These are phyloP conservation scores for Apostasia shenzhenica DNA, from an alignment of 106 monocot genomes.

Conservation along the genomic window DNA sequence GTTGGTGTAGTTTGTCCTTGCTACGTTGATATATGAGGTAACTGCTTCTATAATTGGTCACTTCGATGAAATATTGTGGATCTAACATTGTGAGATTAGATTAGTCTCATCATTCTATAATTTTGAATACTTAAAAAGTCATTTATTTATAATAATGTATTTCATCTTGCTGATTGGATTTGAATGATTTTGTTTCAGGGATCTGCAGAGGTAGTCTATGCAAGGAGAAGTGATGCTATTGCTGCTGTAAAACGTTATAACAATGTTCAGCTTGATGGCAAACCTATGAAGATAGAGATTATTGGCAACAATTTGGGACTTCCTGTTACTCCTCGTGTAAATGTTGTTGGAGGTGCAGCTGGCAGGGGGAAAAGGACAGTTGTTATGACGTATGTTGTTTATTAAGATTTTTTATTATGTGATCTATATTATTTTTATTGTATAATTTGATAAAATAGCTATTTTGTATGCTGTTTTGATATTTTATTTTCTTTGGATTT, in stretches of 20 bases:
- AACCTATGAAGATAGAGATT: slow-evolving; percentile 93
- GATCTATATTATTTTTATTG: too few species aligned
- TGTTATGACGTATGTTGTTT: slow-evolving; percentile 61
- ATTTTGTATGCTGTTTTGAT: too few species aligned
- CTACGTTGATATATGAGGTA: too few species aligned
- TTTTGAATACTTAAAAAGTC: not conserved
- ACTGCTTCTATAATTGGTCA: too few species aligned
- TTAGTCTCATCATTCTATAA: too few species aligned
- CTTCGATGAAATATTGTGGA: too few species aligned
- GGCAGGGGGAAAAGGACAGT: slow-evolving; percentile 80
- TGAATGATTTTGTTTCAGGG: slow-evolving; percentile 43
- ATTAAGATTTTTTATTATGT: not conserved
- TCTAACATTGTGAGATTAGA: too few species aligned
- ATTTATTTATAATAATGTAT: not conserved
- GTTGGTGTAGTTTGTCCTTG: too few species aligned
- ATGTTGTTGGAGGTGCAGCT: slow-evolving; percentile 47
- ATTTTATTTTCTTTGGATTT: too few species aligned
- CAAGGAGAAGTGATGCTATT: slow-evolving; percentile 80
- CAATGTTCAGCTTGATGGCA: slow-evolving; percentile 96
- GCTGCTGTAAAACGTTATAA: slow-evolving; percentile 87
- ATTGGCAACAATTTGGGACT: slow-evolving; percentile 55
- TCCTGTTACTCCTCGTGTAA: slow-evolving; percentile 52
- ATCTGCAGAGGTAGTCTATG: slow-evolving; percentile 81
- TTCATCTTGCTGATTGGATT: not conserved
- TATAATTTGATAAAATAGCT: too few species aligned